Conservation (phyloP, 768 basidiomycete species). For the Macrolepiota dolichaula region DNA sequence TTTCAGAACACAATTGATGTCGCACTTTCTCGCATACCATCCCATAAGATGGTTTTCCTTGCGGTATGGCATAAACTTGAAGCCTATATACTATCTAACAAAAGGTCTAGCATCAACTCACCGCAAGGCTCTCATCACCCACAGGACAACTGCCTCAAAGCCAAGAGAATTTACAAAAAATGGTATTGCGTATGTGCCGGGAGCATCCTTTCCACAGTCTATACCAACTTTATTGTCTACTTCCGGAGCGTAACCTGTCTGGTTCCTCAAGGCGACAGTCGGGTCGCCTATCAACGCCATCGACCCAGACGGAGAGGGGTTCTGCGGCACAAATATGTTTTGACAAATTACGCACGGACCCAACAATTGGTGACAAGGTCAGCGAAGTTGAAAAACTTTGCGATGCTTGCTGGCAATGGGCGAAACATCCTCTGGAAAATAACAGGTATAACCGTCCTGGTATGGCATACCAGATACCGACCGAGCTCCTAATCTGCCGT, state of each 20-base stretch:
- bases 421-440: constrained; percentile 51
- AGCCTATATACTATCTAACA: neutral
- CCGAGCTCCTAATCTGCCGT: constrained; percentile 39
- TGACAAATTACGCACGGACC: constrained; percentile 43
- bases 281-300: constrained; percentile 34
- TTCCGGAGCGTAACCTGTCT: constrained; percentile 10
- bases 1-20: constrained; percentile 33
- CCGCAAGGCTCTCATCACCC: constrained; percentile 70
- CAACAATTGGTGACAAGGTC: constrained; percentile 34
- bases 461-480: constrained; percentile 20
- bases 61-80: constrained; percentile 38
- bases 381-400: constrained; percentile 58
- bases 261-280: constrained; percentile 40
- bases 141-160: constrained; percentile 26
- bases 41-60: constrained; percentile 87
- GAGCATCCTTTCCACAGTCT: constrained; percentile 95
- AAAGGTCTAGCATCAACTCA: constrained; percentile 70
- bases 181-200: constrained; percentile 72
- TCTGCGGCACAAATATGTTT: constrained; percentile 66
- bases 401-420: constrained; percentile 70
- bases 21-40: constrained; percentile 64
- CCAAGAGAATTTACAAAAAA: constrained; percentile 58
- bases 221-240: constrained; percentile 84
- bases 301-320: constrained; percentile 55
- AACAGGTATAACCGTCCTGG: constrained; percentile 16